phyloP scores from a whole-genome alignment of 2,329 filamentous ascomycete species.

The Cladophialophora yegresii region DNA sequence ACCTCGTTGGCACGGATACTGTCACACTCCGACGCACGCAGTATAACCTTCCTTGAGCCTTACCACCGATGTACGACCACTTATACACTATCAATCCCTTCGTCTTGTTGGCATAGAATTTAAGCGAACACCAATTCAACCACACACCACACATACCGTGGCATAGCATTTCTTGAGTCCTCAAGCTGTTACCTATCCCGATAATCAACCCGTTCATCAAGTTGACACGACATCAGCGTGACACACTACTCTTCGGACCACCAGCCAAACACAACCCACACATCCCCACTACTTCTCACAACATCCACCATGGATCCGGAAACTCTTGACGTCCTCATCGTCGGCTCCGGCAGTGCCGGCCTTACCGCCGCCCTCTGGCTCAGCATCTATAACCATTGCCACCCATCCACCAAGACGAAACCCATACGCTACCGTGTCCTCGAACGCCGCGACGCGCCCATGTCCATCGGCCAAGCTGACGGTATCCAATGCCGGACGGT shows the following conservation, averaged over 20 bases:
- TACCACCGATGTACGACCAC: not conserved
- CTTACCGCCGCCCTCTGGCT: constrained; percentile 64
- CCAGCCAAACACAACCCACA: not conserved
- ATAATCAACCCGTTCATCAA: not conserved
- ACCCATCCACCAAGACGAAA: not conserved
- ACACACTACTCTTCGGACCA: not conserved
- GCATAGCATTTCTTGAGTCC: not conserved
- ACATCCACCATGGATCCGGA: constrained; percentile 3
- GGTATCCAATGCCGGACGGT: constrained; percentile 63
- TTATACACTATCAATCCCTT: not conserved
- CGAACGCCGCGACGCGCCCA: constrained; percentile 58
- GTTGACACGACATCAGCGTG: not conserved
- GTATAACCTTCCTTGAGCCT: no score
- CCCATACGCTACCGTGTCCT: constrained; percentile 47
- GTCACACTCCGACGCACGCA: not conserved
- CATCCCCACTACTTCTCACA: not conserved
- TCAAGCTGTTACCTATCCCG: not conserved
- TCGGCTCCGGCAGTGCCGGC: constrained; percentile 63
- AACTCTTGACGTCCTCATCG: constrained; percentile 59
- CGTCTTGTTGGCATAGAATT: not conserved
- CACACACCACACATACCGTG: not conserved
- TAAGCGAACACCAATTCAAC: not conserved
- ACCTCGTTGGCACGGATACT: not conserved
- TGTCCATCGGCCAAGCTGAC: constrained; percentile 64
- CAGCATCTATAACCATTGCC: constrained; percentile 51